These are phyloP conservation scores for Monosporozyma servazzii DNA, from an alignment of 805 yeast genomes.

Conservation along the genomic window DNA sequence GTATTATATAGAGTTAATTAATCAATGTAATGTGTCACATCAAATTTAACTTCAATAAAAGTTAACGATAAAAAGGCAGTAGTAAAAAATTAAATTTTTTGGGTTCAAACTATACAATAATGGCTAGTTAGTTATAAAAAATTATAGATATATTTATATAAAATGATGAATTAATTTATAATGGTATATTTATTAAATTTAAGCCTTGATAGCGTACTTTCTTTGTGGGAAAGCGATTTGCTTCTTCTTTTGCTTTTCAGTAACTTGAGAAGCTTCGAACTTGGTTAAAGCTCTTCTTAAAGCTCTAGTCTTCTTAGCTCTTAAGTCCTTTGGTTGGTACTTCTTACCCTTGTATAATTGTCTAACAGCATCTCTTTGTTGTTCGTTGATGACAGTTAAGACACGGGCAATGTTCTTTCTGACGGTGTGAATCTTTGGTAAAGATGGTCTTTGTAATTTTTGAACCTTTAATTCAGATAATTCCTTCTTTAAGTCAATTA, in stretches of 20 bases:
- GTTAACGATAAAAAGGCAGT: background rate
- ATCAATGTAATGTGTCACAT: background rate
- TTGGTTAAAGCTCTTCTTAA: conserved; percentile 94
- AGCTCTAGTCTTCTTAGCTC: conserved; percentile 99
- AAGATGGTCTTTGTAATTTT: conserved; percentile 84
- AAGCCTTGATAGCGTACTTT: conserved; percentile 98
- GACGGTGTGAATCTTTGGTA: conserved; percentile 95
- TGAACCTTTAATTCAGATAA: conserved; percentile 94
- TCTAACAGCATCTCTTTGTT: conserved; percentile 92
- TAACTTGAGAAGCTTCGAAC: conserved; percentile 71
- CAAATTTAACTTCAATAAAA: background rate
- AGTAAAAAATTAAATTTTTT: background rate
- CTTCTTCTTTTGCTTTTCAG: conserved; percentile 89
- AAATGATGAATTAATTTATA: background rate
- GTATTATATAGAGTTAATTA: background rate
- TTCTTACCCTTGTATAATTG: conserved; percentile 93
- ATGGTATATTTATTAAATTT: conserved; percentile 26
- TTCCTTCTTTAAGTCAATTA: conserved; percentile 94
- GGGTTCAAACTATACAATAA: conserved; percentile 1
- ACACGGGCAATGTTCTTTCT: conserved; percentile 99
- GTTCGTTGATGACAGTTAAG: conserved; percentile 93
- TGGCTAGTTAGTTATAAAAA: conserved; percentile 1
- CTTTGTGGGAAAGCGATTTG: conserved; percentile 96
- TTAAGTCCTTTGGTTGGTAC: conserved; percentile 96
- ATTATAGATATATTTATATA: conserved; percentile 1